These are phyloP conservation scores for Ganoderma sinense DNA, from an alignment of 1,284 basidiomycete genomes.

Conservation along the genomic window DNA sequence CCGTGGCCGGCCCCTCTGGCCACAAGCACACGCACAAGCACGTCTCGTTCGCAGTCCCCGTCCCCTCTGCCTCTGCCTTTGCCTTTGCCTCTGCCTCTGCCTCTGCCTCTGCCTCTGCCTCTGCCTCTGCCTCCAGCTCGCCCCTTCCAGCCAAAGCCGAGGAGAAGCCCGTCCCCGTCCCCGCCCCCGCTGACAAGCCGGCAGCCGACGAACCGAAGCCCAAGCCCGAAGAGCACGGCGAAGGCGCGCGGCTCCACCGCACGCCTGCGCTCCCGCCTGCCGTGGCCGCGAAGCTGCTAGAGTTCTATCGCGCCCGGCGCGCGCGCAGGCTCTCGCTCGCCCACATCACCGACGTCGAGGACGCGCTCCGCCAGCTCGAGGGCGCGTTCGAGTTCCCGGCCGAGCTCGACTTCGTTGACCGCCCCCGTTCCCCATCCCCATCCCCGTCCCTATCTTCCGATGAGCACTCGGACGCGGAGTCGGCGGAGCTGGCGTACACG, in stretches of 20 bases:
- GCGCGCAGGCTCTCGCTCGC: constrained; percentile 25
- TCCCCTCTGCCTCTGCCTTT: not conserved
- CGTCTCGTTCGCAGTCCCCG: not conserved
- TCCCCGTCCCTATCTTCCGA: too few relatives aligned
- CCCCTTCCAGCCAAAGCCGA: not conserved
- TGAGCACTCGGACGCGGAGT: constrained; percentile 18
- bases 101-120: too few relatives aligned
- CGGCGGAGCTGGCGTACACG: constrained; percentile 47
- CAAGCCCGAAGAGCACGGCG: not conserved
- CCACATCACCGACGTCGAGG: constrained; percentile 38
- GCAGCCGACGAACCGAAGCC: too few relatives aligned
- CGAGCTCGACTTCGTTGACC: constrained; percentile 40
- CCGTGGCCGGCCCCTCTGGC: constrained; percentile 18
- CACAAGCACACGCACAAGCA: constrained; percentile 1
- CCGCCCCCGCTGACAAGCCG: too few relatives aligned
- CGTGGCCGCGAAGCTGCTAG: too few relatives aligned
- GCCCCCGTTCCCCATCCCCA: constrained; percentile 7
- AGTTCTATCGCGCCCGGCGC: too few relatives aligned
- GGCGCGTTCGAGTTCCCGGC: constrained; percentile 43
- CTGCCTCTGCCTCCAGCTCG: not conserved
- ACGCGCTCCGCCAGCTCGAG: constrained; percentile 37
- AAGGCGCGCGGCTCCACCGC: constrained; percentile 14
- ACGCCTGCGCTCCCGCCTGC: too few relatives aligned
- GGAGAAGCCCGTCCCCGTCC: not conserved
- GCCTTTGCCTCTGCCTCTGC: not conserved